Conservation (phyloP, 129 eudicot species). For the Flaveria brownii region DNA sequence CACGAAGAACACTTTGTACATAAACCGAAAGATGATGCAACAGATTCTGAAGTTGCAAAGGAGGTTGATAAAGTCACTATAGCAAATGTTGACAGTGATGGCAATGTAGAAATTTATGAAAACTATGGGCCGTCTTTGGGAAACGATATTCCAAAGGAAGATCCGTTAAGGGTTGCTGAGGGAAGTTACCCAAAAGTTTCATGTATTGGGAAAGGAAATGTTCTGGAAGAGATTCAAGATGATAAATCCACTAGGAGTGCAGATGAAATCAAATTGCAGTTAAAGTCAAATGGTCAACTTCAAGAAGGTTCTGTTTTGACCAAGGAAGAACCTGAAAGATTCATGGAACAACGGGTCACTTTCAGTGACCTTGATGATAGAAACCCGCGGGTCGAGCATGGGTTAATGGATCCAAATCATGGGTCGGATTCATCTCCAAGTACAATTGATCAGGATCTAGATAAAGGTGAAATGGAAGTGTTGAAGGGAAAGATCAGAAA, state of each 20-base stretch:
- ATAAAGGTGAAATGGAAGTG: slow-evolving; percentile 26
- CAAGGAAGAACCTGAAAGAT: slow-evolving; percentile 30
- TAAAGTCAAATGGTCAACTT: slow-evolving; percentile 34
- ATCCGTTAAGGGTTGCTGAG: slow-evolving; percentile 14
- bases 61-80: slow-evolving; percentile 32
- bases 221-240: slow-evolving; percentile 26
- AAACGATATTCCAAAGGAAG: slow-evolving; percentile 25
- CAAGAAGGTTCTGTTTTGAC: slow-evolving; percentile 30
- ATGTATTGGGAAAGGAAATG: not conserved
- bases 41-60: not conserved
- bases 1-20: slow-evolving; percentile 42
- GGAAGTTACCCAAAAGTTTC: slow-evolving; percentile 28
- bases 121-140: slow-evolving; percentile 21
- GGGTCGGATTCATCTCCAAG: slow-evolving; percentile 15
- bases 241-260: not conserved
- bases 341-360: slow-evolving; percentile 61
- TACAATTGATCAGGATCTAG: slow-evolving; percentile 29
- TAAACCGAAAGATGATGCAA: slow-evolving; percentile 6
- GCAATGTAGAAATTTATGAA: slow-evolving; percentile 31
- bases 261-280: slow-evolving; percentile 13
- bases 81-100: slow-evolving; percentile 32
- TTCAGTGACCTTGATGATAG: slow-evolving; percentile 58
- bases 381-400: slow-evolving; percentile 12
- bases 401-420: slow-evolving; percentile 23
- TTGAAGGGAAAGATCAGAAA: slow-evolving; percentile 32